Base-by-base conservation (phyloP, 2,329 filamentous ascomycete species). In the Exophiala sp. region DNA sequence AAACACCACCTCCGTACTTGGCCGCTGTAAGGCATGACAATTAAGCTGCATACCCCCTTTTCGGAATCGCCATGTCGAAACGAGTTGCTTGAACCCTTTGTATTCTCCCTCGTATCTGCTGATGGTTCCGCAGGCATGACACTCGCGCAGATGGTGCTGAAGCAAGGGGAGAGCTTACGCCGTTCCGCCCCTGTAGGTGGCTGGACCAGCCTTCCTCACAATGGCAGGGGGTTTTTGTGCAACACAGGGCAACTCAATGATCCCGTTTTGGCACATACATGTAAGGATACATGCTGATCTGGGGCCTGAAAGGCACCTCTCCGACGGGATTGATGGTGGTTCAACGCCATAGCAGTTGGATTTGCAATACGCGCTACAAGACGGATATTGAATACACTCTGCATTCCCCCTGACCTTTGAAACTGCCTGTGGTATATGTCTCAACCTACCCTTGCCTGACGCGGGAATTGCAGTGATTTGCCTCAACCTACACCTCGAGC, bases 1-100 rank as follows among this genome's bases (percentile, higher is more conserved):
- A 45, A 24, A 9, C 34, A 18, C 16, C 14, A 19, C 34, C 3
- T 13, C n/a, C 19, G 16, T 37, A 37, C 34, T 18, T 19, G 34
- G 24, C 38, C 22, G 30, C 48, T 50, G 50, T 32, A 48, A 51
- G 53, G 50, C 50, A 56, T 56, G 53, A 53, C 53, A 56, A 56
- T 56, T 51, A 37, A 8, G 14, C n/a, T 37, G 34, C 34, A 37
- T 19, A 7, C 18, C 34, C 8, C 34, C 34, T 19, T 37, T 37
- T 19, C 10, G 9, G n/a, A 37, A 8, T 19, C 7, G 6, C n/a
- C n/a, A 13, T 32, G 29, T 32, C 29, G n/a, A n/a, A 32, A 32
- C 11, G 3, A 10, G 29, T 13, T 10, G 3, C 3, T 32, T n/a
- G 7, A 9, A 10, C 3, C 11, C n/a, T 3, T 7, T 32, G 8